phyloP scores from a whole-genome alignment of 2,329 filamentous ascomycete genomes.

The Botryotinia convoluta region DNA sequence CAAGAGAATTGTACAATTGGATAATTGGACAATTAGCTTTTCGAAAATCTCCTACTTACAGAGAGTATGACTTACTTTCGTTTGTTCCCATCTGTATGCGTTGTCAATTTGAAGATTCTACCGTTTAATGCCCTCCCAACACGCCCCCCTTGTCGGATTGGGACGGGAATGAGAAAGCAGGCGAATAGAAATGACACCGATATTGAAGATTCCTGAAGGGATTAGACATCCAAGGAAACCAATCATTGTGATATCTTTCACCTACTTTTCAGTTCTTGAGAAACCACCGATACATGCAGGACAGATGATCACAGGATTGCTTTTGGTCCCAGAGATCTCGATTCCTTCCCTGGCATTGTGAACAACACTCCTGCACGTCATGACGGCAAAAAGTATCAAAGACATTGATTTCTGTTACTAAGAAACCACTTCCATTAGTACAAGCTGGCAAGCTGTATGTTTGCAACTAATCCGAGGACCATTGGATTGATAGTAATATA shows the following conservation, averaged over 20 bases:
- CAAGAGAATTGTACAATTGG: background rate
- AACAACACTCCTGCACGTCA: slow-evolving; percentile 2
- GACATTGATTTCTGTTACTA: no score
- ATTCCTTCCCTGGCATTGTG: slow-evolving; percentile 1
- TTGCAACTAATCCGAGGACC: background rate
- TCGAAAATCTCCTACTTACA: background rate
- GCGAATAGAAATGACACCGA: slow-evolving; percentile 16
- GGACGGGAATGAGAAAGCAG: slow-evolving; percentile 6
- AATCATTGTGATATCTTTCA: slow-evolving; percentile 1
- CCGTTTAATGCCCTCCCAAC: background rate
- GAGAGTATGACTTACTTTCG: background rate
- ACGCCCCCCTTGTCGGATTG: slow-evolving; percentile 5
- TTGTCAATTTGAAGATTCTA: slow-evolving; percentile 20
- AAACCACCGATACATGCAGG: background rate
- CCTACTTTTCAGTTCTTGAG: background rate
- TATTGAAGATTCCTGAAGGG: background rate
- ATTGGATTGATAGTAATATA: background rate
- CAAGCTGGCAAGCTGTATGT: no score
- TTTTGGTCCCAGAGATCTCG: slow-evolving; percentile 16
- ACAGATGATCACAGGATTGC: slow-evolving; percentile 18
- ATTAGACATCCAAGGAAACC: background rate
- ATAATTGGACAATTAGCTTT: background rate
- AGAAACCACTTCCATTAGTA: background rate
- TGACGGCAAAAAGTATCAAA: background rate
- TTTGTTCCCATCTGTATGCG: slow-evolving; percentile 16